Percentiles rank a stretch among this genome's conserved stretches.
Conservation (phyloP, 179 eudicot species). For the Patellifolia procumbens region DNA sequence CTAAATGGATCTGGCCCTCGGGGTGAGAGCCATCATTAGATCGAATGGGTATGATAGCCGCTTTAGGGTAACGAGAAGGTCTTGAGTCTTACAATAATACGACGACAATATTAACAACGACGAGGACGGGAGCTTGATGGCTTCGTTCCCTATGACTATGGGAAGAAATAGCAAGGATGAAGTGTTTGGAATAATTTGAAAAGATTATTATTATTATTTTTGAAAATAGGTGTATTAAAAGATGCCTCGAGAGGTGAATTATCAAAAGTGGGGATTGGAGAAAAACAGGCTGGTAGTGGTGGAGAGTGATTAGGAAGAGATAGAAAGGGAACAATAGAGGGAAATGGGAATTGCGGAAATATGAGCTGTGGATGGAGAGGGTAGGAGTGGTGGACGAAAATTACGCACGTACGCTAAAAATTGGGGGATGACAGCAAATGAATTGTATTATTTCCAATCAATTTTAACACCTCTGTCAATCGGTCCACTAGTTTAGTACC, state of each 20-base stretch:
- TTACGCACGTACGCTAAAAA: conserved; percentile 53
- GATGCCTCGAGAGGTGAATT: not conserved
- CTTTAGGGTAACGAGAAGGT: conserved; percentile 34
- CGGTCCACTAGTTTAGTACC: no score
- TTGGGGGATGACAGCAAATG: conserved; percentile 41
- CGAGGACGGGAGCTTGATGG: conserved; percentile 36
- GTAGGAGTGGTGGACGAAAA: conserved; percentile 45
- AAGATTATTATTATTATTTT: not conserved
- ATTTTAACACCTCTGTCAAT: conserved; percentile 11
- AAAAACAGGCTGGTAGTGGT: conserved; percentile 31
- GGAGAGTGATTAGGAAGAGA: not conserved
- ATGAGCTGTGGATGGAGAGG: conserved; percentile 13
- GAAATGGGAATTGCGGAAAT: not conserved
- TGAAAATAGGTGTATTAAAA: no score
- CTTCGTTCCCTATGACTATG: conserved; percentile 52
- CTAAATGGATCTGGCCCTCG: conserved; percentile 22
- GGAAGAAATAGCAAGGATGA: conserved; percentile 90
- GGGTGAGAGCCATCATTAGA: conserved; percentile 26
- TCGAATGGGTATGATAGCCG: conserved; percentile 31
- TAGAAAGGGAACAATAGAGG: not conserved
- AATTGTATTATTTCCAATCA: conserved; percentile 28
- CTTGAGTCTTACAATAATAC: conserved; percentile 58
- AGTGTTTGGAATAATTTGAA: conserved; percentile 14
- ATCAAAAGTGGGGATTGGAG: not conserved
- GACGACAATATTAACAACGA: not conserved